A percentile compares a stretch with the other conserved stretches of the same genome.
These are phyloP conservation scores for Margaritispora aquatica DNA, from an alignment of 495 filamentous ascomycete genomes.

Conservation along the genomic window DNA sequence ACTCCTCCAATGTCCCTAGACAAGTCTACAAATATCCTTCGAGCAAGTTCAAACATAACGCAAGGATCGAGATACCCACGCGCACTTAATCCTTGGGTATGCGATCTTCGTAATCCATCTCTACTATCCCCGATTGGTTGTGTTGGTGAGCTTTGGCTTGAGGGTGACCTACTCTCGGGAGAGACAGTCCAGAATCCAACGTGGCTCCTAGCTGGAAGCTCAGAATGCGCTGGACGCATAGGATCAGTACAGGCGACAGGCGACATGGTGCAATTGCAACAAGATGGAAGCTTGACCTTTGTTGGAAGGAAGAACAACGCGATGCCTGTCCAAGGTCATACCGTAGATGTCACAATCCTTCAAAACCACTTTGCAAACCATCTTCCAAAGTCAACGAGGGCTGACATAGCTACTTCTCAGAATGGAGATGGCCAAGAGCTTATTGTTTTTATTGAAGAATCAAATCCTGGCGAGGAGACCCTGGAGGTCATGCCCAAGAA, in stretches of 20 bases:
- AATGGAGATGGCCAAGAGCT: neutral
- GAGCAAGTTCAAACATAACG: conserved; percentile 18
- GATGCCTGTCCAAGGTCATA: conserved; percentile 26
- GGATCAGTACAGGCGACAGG: conserved; percentile 11
- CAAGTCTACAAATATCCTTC: conserved; percentile 22
- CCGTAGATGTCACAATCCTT: neutral
- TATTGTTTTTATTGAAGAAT: neutral
- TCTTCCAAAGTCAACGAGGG: neutral
- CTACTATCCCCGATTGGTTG: neutral
- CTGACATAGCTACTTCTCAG: neutral
- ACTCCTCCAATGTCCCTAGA: conserved; percentile 27
- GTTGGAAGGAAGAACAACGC: conserved; percentile 26
- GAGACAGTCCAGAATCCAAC: conserved; percentile 12
- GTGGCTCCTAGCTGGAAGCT: conserved; percentile 33
- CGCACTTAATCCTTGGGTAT: neutral
- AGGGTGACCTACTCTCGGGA: neutral
- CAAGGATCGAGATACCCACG: neutral
- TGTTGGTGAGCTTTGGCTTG: neutral
- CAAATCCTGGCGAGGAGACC: neutral
- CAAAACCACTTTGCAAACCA: neutral
- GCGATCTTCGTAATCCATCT: neutral
- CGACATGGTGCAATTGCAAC: conserved; percentile 13
- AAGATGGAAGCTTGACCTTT: conserved; percentile 38
- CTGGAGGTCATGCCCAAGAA: neutral
- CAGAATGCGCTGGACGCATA: neutral